phyloP scores from a whole-genome alignment of 2,329 filamentous ascomycete genomes.

The Fusarium fujikuroi region DNA sequence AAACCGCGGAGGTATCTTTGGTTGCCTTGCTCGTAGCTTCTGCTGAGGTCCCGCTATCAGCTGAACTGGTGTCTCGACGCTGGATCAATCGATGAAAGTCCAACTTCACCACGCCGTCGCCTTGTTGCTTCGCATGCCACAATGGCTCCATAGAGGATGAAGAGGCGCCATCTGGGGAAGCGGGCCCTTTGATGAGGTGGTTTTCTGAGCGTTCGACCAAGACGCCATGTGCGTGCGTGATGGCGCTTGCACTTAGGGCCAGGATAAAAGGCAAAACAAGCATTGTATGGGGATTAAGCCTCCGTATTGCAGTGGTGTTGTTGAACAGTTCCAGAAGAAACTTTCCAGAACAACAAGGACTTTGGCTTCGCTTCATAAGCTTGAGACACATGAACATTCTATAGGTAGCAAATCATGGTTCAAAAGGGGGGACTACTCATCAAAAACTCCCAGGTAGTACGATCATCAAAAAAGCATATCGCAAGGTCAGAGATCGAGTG shows the following conservation, averaged over 20 bases:
- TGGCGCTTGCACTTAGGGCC: background rate
- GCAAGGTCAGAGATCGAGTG: accelerated
- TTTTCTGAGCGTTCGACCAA: background rate
- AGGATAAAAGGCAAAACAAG: accelerated
- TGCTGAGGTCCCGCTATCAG: no score
- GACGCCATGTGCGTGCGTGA: background rate
- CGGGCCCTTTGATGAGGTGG: accelerated
- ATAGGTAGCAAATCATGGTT: background rate
- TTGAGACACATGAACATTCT: background rate
- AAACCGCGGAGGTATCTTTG: background rate
- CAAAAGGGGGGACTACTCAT: background rate
- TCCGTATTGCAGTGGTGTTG: accelerated
- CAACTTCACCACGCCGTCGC: background rate
- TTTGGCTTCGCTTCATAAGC: background rate
- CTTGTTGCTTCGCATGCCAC: background rate
- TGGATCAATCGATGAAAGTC: background rate
- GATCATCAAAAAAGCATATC: background rate
- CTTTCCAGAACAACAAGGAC: background rate
- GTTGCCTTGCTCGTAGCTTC: background rate
- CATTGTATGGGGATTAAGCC: accelerated
- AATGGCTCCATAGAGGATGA: accelerated
- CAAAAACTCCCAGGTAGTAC: no score
- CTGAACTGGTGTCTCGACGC: background rate
- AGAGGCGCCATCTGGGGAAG: background rate
- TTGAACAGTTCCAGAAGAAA: background rate